phyloP scores from a whole-genome alignment of 108 stramenopile genomes.

The Fistulifera pelliculosa region DNA sequence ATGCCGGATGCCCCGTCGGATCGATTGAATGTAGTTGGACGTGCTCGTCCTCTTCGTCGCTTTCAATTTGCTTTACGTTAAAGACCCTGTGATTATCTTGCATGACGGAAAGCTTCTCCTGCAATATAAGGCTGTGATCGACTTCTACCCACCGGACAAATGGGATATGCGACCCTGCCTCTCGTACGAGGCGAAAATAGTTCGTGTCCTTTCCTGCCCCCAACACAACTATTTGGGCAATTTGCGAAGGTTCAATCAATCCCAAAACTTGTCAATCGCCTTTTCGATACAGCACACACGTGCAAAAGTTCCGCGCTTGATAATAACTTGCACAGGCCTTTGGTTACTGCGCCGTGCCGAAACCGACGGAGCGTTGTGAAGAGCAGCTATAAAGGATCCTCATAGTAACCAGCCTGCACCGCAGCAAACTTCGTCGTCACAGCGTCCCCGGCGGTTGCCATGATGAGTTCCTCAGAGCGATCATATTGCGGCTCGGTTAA shows the following conservation, averaged over 20 bases:
- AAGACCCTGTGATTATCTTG: not conserved
- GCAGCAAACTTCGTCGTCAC: constrained; percentile 62
- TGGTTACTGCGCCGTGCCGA: not conserved
- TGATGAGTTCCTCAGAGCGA: constrained; percentile 30
- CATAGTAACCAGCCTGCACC: constrained; percentile 63
- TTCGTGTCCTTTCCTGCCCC: constrained; percentile 82
- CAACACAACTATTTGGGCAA: constrained; percentile 60
- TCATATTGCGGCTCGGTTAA: not conserved
- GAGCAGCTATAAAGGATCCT: constrained; percentile 61
- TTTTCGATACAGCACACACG: constrained; percentile 74
- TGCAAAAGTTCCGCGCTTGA: constrained; percentile 80
- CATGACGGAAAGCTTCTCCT: constrained; percentile 43
- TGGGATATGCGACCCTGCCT: too few species aligned
- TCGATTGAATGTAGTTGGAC: too few species aligned
- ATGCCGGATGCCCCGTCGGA: constrained; percentile 1
- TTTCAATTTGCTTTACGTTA: constrained; percentile 7
- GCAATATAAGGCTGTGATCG: constrained; percentile 64
- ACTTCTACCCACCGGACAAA: constrained; percentile 72
- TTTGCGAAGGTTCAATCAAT: constrained; percentile 3
- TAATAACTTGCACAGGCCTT: constrained; percentile 55
- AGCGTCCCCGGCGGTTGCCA: constrained; percentile 72
- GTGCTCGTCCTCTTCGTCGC: constrained; percentile 1
- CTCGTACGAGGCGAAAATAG: constrained; percentile 41
- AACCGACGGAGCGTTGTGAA: constrained; percentile 16
- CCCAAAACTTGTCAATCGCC: constrained; percentile 52